These are phyloP conservation scores for Aspergillus taichungensis DNA, from an alignment of 495 filamentous ascomycete species.

Conservation along the genomic window DNA sequence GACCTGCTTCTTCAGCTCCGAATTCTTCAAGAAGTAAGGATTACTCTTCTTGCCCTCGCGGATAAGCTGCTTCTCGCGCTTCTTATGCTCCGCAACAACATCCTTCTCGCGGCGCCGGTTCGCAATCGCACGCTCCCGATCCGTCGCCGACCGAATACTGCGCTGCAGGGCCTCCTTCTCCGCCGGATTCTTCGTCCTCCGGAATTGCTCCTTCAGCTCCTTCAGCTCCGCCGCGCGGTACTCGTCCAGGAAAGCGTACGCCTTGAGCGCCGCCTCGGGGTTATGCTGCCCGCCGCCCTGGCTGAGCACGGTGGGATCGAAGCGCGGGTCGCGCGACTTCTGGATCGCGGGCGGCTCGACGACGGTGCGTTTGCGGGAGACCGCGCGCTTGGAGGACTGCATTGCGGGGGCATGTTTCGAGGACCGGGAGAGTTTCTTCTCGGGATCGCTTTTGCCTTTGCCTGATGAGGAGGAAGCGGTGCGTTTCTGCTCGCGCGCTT, in stretches of 20 bases:
- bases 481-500: constrained; percentile 39
- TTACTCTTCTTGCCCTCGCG: constrained; percentile 81
- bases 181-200: constrained; percentile 51
- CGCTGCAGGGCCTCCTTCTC: constrained; percentile 59
- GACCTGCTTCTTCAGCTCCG: constrained; percentile 77
- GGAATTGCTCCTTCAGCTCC: constrained; percentile 55
- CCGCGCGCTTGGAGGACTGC: constrained; percentile 69
- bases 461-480: constrained; percentile 10
- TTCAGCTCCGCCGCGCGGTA: constrained; percentile 75
- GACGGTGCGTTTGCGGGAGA: constrained; percentile 68
- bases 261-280: constrained; percentile 47
- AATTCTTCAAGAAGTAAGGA: constrained; percentile 86
- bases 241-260: constrained; percentile 78
- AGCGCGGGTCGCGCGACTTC: constrained; percentile 74
- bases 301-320: constrained; percentile 50
- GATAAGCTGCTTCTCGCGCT: constrained; percentile 74
- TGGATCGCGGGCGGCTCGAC: constrained; percentile 40
- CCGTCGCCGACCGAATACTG: constrained; percentile 59
- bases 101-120: constrained; percentile 56
- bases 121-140: constrained; percentile 56
- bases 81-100: constrained; percentile 62
- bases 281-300: constrained; percentile 19
- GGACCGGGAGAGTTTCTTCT: constrained; percentile 41
- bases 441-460: constrained; percentile 18
- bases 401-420: constrained; percentile 85